Evolutionary conservation across 2,329 filamentous ascomycete genomes (phyloP).

Genomic region (Colletotrichum tabaci): DNA sequence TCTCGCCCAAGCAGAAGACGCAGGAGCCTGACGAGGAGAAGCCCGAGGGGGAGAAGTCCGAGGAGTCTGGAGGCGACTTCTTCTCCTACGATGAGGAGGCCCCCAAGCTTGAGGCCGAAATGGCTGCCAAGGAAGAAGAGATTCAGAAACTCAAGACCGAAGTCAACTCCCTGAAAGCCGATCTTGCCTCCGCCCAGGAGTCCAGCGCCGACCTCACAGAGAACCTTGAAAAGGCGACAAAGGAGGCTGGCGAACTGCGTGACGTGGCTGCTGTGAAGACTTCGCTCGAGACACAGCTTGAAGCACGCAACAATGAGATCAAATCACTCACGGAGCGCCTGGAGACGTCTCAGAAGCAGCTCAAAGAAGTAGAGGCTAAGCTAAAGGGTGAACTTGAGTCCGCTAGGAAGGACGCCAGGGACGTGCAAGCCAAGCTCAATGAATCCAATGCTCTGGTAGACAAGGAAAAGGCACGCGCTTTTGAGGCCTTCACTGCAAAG

Average conservation of each 20-base stretch:
- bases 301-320: slow-evolving; percentile 64
- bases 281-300: slow-evolving; percentile 65
- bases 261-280: slow-evolving; percentile 58
- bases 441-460: slow-evolving; percentile 45
- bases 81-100: slow-evolving; percentile 95
- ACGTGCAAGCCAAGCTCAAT: slow-evolving; percentile 48
- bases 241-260: slow-evolving; percentile 69
- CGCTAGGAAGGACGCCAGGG: slow-evolving; percentile 47
- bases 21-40: slow-evolving; percentile 49
- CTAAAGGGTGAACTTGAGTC: slow-evolving; percentile 47
- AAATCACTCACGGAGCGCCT: slow-evolving; percentile 65
- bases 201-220: slow-evolving; percentile 76
- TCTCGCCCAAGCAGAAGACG: slow-evolving; percentile 63
- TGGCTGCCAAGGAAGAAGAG: slow-evolving; percentile 72
- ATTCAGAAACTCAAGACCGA: slow-evolving; percentile 79
- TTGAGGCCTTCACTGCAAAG: slow-evolving; percentile 56
- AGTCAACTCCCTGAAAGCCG: slow-evolving; percentile 76
- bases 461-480: slow-evolving; percentile 50
- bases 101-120: slow-evolving; percentile 70
- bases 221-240: slow-evolving; percentile 77
- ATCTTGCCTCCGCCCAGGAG: slow-evolving; percentile 80
- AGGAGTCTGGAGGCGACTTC: slow-evolving; percentile 75
- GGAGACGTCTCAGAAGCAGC: slow-evolving; percentile 58
- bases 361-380: slow-evolving; percentile 60
- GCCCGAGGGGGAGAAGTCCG: slow-evolving; percentile 47